phyloP scores from a whole-genome alignment of 495 filamentous ascomycete genomes.

The Apiosordaria backusii region DNA sequence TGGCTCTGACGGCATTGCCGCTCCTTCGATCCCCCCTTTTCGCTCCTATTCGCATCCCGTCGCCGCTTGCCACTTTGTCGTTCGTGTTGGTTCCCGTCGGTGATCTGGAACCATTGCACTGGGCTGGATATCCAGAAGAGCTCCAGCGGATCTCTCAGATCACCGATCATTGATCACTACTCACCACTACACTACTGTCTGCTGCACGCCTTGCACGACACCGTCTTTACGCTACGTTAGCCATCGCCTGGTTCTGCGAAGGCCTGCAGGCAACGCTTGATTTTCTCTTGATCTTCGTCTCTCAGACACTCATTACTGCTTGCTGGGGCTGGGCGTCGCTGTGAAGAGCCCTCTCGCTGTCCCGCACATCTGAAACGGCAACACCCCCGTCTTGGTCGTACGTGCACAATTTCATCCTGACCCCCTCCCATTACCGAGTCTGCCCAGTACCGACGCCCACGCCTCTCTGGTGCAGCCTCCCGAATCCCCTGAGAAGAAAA shows the following conservation, averaged over 20 bases:
- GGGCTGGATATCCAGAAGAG: constrained; percentile 13
- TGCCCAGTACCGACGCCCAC: constrained; percentile 12
- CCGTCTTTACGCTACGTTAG: constrained; percentile 11
- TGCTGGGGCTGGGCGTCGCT: constrained; percentile 12
- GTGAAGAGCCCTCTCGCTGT: constrained; percentile 17
- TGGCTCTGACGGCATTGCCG: constrained; percentile 27
- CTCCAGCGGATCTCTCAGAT: constrained; percentile 14
- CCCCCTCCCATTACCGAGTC: constrained; percentile 13
- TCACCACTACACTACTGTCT: background rate
- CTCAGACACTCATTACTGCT: constrained; percentile 29
- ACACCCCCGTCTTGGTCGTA: constrained; percentile 22
- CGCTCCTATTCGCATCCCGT: background rate
- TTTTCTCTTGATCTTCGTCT: constrained; percentile 41
- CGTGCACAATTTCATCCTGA: constrained; percentile 23
- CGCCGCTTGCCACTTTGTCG: constrained; percentile 8
- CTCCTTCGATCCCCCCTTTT: constrained; percentile 13
- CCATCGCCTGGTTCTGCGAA: constrained; percentile 17
- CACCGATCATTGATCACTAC: constrained; percentile 5
- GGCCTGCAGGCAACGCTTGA: constrained; percentile 32
- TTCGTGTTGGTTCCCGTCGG: constrained; percentile 4
- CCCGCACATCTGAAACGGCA: constrained; percentile 38
- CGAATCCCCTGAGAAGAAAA: background rate
- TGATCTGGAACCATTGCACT: constrained; percentile 17
- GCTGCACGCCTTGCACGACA: background rate
- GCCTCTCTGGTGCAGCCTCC: constrained; percentile 12